phyloP scores from a whole-genome alignment of 768 basidiomycete genomes.

The Russula emetica region DNA sequence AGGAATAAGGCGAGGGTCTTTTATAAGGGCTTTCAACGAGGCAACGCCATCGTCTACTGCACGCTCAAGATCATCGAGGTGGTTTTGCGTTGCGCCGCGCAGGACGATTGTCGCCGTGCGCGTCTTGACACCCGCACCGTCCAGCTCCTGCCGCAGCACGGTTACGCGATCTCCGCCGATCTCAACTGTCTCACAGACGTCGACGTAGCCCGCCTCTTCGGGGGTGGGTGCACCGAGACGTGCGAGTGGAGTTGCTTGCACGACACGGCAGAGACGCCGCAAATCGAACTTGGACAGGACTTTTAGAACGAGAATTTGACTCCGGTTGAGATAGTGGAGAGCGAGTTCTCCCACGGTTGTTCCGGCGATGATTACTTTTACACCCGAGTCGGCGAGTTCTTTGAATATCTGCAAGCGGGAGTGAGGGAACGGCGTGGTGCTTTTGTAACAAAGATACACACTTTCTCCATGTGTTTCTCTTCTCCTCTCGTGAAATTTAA shows the following conservation, averaged over 20 bases:
- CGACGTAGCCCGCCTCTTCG: conserved; percentile 92
- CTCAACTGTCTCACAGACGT: conserved; percentile 92
- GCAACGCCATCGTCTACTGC: conserved; percentile 96
- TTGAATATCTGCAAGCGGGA: conserved; percentile 69
- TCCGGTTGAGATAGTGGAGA: conserved; percentile 91
- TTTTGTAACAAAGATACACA: conserved; percentile 27
- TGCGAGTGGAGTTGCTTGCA: conserved; percentile 93
- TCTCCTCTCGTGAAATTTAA: conserved; percentile 95
- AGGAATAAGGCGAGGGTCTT: conserved; percentile 84
- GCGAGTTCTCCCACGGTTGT: conserved; percentile 93
- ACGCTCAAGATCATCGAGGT: conserved; percentile 91
- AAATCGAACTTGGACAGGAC: conserved; percentile 98
- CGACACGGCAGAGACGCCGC: conserved; percentile 88
- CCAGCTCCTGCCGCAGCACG: conserved; percentile 76
- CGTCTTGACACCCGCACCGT: conserved; percentile 58
- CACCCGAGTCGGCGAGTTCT: conserved; percentile 94
- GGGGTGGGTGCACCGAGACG: conserved; percentile 93
- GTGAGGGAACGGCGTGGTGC: conserved; percentile 3
- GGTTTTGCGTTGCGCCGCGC: conserved; percentile 91
- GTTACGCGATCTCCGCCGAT: conserved; percentile 98
- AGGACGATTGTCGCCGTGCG: conserved; percentile 92
- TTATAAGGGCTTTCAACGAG: conserved; percentile 88
- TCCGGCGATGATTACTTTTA: conserved; percentile 91
- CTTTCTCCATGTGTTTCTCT: conserved; percentile 94
- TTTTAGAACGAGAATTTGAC: conserved; percentile 92